Evolutionary conservation across 352 stramenopile species (phyloP).

Genomic region (Phytophthora brassicae): DNA sequence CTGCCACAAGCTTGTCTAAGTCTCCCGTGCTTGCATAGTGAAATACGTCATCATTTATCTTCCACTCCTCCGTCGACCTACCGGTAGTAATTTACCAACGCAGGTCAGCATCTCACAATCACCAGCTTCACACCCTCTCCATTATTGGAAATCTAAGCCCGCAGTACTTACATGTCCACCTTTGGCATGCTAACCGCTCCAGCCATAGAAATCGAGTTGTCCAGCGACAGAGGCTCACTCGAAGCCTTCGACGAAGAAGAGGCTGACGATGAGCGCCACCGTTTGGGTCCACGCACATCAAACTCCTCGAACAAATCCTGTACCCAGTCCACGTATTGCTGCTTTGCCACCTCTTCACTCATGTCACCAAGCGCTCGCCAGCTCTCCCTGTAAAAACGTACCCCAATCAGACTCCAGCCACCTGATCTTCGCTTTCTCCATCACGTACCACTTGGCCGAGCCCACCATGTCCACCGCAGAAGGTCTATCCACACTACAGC

Average conservation of each 20-base stretch:
- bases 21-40: constrained; percentile 73
- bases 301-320: constrained; percentile 75
- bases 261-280: constrained; percentile 20
- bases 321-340: constrained; percentile 71
- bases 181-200: constrained; percentile 62
- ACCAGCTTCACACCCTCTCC: too few species aligned
- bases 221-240: constrained; percentile 36
- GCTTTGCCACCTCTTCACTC: constrained; percentile 50
- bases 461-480: constrained; percentile 69
- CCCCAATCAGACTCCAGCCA: background rate
- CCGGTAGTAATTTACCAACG: background rate
- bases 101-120: constrained; percentile 3
- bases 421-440: background rate
- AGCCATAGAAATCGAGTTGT: constrained; percentile 49
- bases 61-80: constrained; percentile 81
- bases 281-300: constrained; percentile 42
- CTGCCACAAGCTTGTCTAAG: constrained; percentile 48
- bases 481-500: constrained; percentile 54
- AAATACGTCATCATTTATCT: constrained; percentile 70
- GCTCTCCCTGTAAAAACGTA: constrained; percentile 48
- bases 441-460: constrained; percentile 65
- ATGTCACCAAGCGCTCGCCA: constrained; percentile 67
- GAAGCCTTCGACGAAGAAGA: constrained; percentile 23
- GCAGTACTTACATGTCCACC: constrained; percentile 59
- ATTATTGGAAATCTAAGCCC: background rate